Base-by-base conservation (phyloP, 257 asterid genomes). In the Primulina eburnea region DNA sequence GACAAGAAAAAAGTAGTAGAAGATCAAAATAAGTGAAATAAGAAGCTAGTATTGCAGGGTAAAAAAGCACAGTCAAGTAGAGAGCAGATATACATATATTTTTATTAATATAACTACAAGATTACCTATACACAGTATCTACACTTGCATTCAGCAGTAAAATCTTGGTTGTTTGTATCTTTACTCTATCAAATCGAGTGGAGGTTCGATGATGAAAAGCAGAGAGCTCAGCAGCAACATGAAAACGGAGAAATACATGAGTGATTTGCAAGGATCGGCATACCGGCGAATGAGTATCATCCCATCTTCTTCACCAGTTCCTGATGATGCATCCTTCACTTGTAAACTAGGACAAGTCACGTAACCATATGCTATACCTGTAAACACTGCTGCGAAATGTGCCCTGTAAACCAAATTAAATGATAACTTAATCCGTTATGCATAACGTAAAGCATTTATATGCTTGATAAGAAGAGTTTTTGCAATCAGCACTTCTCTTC, bases 191-290 rank as follows among this genome's bases (percentile, higher is more conserved):
- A 87, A 69, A 65, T 79, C 71, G 12, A 86, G 75, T 29, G 97
- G 97, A 30, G 96, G 90, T 62, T 90, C 95, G n/a, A 85, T 35
- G 8, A 80, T 35, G 61, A 88, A 67, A 73, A 80, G 81, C 35
- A 89, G 75, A 50, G 82, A 84, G 72, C 86, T 77, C 68, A 86
- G 70, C 52, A 89, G 70, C 74, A 87, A 64, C 65, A 87, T 67
- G 75, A 77, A 84, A 73, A 77, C 8, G 72, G 89, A 84, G 83
- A 90, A 89, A 81, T 65, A 90, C 6, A 77, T 0, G 4, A 87
- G 73, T 26, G 96, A 89, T 78, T 85, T 89, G 82, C 88, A 81
- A 43, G 92, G 92, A 84, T 82, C 84, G 7, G 88, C 84, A 69
- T 76, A 71, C 58, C 70, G 80, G 40, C 80, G 76, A 17, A 81